A percentile compares a stretch with the other conserved stretches of the same genome.
These are phyloP conservation scores for Trichoderma asperellum DNA, from an alignment of 2,329 filamentous ascomycete species.

Conservation along the genomic window DNA sequence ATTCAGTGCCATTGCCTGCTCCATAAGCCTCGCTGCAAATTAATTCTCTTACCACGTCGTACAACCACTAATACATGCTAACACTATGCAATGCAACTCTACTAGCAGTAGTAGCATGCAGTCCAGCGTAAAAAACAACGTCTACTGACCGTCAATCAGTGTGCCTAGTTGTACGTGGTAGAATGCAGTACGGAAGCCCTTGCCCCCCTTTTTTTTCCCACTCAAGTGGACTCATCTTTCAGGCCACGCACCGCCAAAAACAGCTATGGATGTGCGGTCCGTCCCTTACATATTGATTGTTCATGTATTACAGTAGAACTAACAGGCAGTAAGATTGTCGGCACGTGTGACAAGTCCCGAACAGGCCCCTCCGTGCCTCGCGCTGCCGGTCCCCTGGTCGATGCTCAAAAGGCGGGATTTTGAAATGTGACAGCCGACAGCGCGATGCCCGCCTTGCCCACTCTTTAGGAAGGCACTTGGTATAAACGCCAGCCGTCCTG, in stretches of 20 bases:
- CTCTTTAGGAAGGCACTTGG: slow-evolving; percentile 10
- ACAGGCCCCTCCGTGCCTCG: slow-evolving; percentile 16
- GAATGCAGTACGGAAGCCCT: slow-evolving; percentile 11
- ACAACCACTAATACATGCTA: background rate
- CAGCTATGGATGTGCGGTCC: slow-evolving; percentile 26
- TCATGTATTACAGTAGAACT: background rate
- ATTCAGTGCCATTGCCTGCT: background rate
- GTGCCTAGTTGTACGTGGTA: slow-evolving; percentile 4
- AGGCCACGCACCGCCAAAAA: slow-evolving; percentile 4
- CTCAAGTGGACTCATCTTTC: slow-evolving; percentile 18
- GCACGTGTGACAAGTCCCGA: slow-evolving; percentile 25
- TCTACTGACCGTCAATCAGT: background rate
- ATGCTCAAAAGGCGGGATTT: slow-evolving; percentile 9
- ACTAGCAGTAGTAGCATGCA: background rate
- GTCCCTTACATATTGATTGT: slow-evolving; percentile 14
- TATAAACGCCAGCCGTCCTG: slow-evolving; percentile 23
- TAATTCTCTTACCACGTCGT: background rate
- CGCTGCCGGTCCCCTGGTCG: slow-evolving; percentile 13
- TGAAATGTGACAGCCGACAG: slow-evolving; percentile 18
- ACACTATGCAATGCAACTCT: background rate
- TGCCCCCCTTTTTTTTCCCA: slow-evolving; percentile 14
- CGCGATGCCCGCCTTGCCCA: slow-evolving; percentile 14
- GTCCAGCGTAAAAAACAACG: background rate
- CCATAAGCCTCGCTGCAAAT: background rate
- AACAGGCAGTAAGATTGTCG: slow-evolving; percentile 24